A percentile compares a stretch with the other conserved stretches of the same genome.
These are phyloP conservation scores for Vanrija pseudolonga DNA, from an alignment of 1,284 basidiomycete genomes.

Conservation along the genomic window DNA sequence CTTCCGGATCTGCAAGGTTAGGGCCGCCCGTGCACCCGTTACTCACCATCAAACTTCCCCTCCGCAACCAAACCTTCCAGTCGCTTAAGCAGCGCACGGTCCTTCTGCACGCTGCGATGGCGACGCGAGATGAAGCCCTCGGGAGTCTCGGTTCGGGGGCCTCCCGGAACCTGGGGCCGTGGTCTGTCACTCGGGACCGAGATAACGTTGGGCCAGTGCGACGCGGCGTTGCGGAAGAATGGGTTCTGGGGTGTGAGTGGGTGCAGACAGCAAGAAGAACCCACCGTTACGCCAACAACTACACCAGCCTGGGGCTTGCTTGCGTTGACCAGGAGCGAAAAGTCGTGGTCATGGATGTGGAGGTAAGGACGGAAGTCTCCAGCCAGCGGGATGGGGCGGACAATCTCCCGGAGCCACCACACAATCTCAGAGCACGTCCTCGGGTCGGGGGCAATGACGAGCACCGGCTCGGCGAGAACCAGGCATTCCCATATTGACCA, in stretches of 20 bases:
- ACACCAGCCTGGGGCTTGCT: constrained; percentile 79
- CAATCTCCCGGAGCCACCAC: constrained; percentile 84
- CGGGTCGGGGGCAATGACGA: constrained; percentile 79
- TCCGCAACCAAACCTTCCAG: constrained; percentile 40
- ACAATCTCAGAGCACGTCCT: constrained; percentile 70
- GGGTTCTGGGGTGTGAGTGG: constrained; percentile 60
- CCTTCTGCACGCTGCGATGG: constrained; percentile 80
- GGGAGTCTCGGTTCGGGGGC: constrained; percentile 52
- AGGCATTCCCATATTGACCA: constrained; percentile 94
- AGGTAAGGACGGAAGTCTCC: constrained; percentile 90
- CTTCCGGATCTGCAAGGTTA: constrained; percentile 43
- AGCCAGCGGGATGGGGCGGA: constrained; percentile 83
- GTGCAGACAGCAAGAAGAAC: not conserved
- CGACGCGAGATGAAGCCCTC: constrained; percentile 73
- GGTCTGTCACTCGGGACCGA: constrained; percentile 31
- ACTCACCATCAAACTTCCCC: constrained; percentile 44
- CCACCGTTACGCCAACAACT: constrained; percentile 74
- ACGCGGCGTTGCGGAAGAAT: constrained; percentile 80
- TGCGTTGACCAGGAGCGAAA: constrained; percentile 69
- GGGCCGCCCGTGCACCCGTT: not conserved
- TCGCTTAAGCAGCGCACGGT: constrained; percentile 61
- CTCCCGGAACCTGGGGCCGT: constrained; percentile 8
- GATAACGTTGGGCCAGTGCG: constrained; percentile 85
- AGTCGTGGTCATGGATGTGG: constrained; percentile 90
- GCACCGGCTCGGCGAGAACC: constrained; percentile 78